Conservation (phyloP, 1,284 basidiomycete genomes). For the Pyrrhoderma noxium region DNA sequence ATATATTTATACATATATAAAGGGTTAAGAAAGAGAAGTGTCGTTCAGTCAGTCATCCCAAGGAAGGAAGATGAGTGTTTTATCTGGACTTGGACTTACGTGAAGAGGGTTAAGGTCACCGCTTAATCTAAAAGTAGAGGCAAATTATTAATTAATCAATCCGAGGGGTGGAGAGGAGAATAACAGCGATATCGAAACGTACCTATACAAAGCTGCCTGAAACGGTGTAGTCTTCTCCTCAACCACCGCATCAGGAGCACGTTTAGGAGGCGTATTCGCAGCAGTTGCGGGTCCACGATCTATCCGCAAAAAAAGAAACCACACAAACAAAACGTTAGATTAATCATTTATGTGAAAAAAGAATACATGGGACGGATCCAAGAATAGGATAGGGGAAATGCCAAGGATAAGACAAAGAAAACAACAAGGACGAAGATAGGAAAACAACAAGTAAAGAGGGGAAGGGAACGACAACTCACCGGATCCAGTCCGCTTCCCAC, state of each 20-base stretch:
- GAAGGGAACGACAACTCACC: constrained; percentile 38
- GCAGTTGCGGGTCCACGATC: constrained; percentile 91
- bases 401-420: neutral
- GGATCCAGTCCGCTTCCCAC: constrained; percentile 80
- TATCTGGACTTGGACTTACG: constrained; percentile 36
- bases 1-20: neutral
- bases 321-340: neutral
- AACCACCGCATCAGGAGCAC: constrained; percentile 75
- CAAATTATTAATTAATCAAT: no score
- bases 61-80: no score
- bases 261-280: constrained; percentile 74
- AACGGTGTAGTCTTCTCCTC: constrained; percentile 79
- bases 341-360: neutral
- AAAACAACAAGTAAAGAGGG: neutral
- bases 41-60: no score
- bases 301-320: constrained; percentile 25
- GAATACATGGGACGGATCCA: neutral
- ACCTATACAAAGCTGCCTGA: constrained; percentile 92
- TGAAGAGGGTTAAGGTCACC: constrained; percentile 92
- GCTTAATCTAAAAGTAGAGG: constrained; percentile 76
- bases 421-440: neutral
- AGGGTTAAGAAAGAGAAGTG: constrained; percentile 3
- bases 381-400: neutral
- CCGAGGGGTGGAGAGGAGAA: constrained; percentile 14
- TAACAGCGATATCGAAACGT: constrained; percentile 21